Base-by-base conservation (phyloP, 164 flowering plant genomes). In the Vitis riparia region DNA sequence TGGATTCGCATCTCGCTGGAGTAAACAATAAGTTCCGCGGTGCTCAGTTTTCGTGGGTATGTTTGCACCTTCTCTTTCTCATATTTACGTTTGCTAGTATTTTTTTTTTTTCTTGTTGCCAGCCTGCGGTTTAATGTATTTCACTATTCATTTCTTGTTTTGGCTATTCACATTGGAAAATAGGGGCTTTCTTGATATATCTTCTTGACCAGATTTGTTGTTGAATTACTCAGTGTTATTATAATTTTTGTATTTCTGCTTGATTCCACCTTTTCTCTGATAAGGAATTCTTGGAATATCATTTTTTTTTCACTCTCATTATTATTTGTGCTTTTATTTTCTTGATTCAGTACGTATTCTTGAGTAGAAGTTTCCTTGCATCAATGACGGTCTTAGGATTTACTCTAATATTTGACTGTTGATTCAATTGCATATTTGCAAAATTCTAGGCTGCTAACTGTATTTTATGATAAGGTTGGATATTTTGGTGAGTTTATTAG, bases 1-100 rank as follows among this genome's bases (percentile, higher is more conserved):
- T 95, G 72, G 94, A 95, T 84, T 83, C 99, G 1, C 94, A 95
- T 80, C 70, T 82, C 78, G 98, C 99, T 71, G 98, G 99, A 47
- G 75, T 63, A 47, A 79, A 90, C 68, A 94, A 89, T 71, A 91
- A 80, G 84, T 88, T 95, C 72, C 96, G 83, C 12, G 90, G 92
- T 44, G 98, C 94, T 51, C 98, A 93, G 77, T 95, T 95, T 79
- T 95, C 99, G 0, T 94, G 99, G 99, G 99, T 94, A 76, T 70
- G 90, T 59, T 47, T 50, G 8, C 27, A 1, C 59, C 14, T n/a
- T 55, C 14, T 23, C 44, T 55, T 15, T 17, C 27, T 52, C 16
- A 16, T 17, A 51, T 14, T 9, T 11, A 11, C 51, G 14, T 44
- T 17, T 69, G 15, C n/a, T 61, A 8, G 5, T 8, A 37, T 14